These are phyloP conservation scores for Aspergillus conjunctus DNA, from an alignment of 495 filamentous ascomycete species.

Conservation along the genomic window DNA sequence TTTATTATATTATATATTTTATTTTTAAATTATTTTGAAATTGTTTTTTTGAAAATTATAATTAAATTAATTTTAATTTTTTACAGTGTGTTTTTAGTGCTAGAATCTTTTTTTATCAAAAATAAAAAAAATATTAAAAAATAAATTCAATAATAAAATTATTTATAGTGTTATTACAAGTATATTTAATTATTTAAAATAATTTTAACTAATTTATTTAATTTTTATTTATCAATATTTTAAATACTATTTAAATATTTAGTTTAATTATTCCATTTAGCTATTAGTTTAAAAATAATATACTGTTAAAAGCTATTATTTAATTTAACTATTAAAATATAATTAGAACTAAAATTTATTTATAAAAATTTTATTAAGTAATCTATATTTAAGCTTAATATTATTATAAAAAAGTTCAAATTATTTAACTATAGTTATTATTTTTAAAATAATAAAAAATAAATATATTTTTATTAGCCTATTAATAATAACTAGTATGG, in stretches of 20 bases:
- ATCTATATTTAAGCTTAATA: not conserved
- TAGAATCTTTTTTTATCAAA: not conserved
- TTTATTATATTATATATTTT: not conserved
- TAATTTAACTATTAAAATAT: not conserved
- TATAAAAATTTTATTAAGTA: not conserved
- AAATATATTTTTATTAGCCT: not conserved
- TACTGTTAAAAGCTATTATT: not conserved
- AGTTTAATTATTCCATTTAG: not conserved
- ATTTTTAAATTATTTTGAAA: not conserved
- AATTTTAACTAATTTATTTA: not conserved
- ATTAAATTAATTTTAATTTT: not conserved
- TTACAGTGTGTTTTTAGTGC: not conserved
- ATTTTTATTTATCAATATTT: not conserved
- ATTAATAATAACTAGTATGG: constrained; percentile 4
- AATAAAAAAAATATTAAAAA: not conserved
- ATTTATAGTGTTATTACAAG: not conserved
- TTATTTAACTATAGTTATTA: not conserved
- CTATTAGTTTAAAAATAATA: not conserved
- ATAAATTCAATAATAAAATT: not conserved
- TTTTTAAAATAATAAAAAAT: not conserved
- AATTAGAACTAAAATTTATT: not conserved
- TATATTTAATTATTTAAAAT: not conserved
- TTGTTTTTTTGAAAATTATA: not conserved
- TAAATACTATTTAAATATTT: not conserved
- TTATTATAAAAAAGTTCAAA: not conserved